Evolutionary conservation across 208 protist genomes (phyloP).

Genomic region (Leishmania amazonensis): DNA sequence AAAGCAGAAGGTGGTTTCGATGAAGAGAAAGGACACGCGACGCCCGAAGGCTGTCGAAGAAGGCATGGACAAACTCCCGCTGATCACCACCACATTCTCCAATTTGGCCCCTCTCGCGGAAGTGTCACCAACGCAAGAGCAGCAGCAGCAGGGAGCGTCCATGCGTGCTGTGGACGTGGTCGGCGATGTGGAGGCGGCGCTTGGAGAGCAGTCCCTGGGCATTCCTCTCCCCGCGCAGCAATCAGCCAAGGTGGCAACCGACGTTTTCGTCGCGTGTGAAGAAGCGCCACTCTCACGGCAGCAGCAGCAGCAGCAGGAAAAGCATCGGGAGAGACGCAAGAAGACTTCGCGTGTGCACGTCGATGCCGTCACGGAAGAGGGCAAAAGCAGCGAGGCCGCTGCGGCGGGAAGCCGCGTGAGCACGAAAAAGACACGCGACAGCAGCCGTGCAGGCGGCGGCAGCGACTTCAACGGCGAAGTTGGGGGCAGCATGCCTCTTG

Average conservation of each 20-base stretch:
- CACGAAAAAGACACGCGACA: not conserved
- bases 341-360: constrained; percentile 5
- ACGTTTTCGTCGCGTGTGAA: not conserved
- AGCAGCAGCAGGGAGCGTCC: not conserved
- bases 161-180: constrained; percentile 2
- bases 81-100: not conserved
- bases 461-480: no score
- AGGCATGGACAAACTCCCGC: not conserved
- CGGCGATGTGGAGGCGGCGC: constrained; percentile 18
- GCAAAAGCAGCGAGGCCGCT: not conserved
- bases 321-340: not conserved
- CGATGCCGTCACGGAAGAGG: not conserved
- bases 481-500: not conserved
- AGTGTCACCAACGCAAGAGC: constrained; percentile 1
- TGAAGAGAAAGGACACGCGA: not conserved
- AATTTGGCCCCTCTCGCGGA: not conserved
- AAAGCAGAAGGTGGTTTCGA: constrained; percentile 4
- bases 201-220: constrained; percentile 5
- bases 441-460: not conserved
- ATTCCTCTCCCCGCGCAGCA: not conserved
- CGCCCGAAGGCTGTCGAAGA: constrained; percentile 1
- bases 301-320: not conserved
- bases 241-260: not conserved
- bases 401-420: not conserved
- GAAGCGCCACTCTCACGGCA: not conserved